phyloP scores from a whole-genome alignment of 23 red algal genomes.

The Gracilaria caudata region DNA sequence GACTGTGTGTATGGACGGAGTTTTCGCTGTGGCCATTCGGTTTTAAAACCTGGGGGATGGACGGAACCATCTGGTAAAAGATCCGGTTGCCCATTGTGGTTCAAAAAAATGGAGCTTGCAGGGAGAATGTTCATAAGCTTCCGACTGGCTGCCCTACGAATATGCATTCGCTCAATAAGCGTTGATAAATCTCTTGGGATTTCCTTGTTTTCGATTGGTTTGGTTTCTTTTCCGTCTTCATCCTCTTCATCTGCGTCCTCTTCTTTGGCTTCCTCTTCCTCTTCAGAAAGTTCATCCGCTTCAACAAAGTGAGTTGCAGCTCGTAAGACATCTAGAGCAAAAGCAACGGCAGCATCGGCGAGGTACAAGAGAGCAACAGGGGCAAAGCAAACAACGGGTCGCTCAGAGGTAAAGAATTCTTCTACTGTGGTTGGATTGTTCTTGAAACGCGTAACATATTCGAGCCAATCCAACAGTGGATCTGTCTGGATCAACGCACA shows the following conservation, averaged over 20 bases:
- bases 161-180: background rate
- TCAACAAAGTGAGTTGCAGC: slow-evolving; percentile 26
- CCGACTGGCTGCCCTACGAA: background rate
- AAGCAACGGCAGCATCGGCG: slow-evolving; percentile 12
- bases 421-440: background rate
- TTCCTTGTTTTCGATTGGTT: background rate
- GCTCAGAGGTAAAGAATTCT: background rate
- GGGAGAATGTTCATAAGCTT: background rate
- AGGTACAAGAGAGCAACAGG: slow-evolving; percentile 45
- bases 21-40: slow-evolving; percentile 25
- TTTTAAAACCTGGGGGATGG: background rate
- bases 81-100: background rate
- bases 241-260: background rate
- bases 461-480: slow-evolving; percentile 38
- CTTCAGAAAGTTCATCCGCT: slow-evolving; percentile 10
- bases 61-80: background rate
- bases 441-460: slow-evolving; percentile 26
- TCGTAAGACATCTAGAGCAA: slow-evolving; percentile 42
- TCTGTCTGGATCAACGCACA: slow-evolving; percentile 25
- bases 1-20: slow-evolving; percentile 1
- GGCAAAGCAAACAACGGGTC: slow-evolving; percentile 35
- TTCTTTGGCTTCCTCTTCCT: background rate
- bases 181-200: background rate
- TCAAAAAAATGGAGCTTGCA: background rate
- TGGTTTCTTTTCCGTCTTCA: background rate